Evolutionary conservation across 2,329 filamentous ascomycete species (phyloP), one percentile per base, ranked within the genome.

Genomic region (Thyridium curvatum): DNA sequence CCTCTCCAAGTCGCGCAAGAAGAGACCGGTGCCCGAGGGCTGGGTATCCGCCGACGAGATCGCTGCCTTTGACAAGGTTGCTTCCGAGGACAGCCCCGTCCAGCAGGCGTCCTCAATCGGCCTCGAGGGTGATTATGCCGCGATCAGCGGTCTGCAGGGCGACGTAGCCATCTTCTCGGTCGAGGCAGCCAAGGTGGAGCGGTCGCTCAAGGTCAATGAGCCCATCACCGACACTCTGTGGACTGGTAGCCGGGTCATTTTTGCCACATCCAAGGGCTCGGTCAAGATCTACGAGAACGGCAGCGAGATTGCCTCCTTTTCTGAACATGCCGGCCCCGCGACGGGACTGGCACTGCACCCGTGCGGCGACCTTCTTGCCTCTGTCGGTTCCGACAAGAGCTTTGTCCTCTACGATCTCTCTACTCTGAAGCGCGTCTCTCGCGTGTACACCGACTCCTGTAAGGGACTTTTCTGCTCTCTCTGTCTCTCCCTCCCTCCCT

Each of bases 301-400:
- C 31, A 71, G 64, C 29, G 81, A 89, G 60, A 64, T 81, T 32
- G 81, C 79, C 3, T 78, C 79, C 33, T 79, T 94, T 50, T 71
- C 74, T n/a, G 82, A 86, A 38, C 93, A 98, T 60, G 85, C 89
- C 16, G 91, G 90, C 4, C 72, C 86, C 41, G 84, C 81, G 2
- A 93, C 82, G 8, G 83, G 78, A 5, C 62, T 98, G 41, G 80
- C 87, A 29, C 57, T 90, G 8, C 93, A 98, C 59, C 88, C 93
- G 1, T 84, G 85, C 47, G 86, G 84, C 30, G 78, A 84, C 38
- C 79, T 98, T 41, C 60, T 96, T 34, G 91, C 86, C 3, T 95
- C 91, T 0, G 85, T 93, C 28, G 90, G 91, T 35, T 76, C 80
- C 2, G 93, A 98, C 60, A 96, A 95, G 76, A 91, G 85, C 60